These are phyloP conservation scores for Asterochloris erici DNA, from an alignment of 139 green algal genomes.

Conservation along the genomic window DNA sequence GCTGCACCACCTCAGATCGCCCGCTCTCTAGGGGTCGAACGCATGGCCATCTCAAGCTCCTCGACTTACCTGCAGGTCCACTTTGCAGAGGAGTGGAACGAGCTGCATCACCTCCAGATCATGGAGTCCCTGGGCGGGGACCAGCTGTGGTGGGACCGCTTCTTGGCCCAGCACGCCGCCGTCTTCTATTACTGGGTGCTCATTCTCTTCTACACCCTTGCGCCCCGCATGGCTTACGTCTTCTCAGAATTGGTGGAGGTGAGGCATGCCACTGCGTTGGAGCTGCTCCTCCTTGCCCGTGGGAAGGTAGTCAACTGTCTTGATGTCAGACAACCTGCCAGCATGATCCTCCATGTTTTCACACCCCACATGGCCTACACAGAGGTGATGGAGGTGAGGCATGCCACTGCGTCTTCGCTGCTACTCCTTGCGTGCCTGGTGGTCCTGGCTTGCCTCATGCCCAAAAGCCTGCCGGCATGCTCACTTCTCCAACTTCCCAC, in stretches of 20 bases:
- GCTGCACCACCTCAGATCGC: conserved; percentile 89
- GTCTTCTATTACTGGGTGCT: conserved; percentile 91
- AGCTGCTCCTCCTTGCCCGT: too few species aligned
- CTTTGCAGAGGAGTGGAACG: conserved; percentile 95
- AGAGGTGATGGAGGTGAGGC: too few species aligned
- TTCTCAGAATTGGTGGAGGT: conserved; percentile 90
- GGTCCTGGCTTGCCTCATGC: too few species aligned
- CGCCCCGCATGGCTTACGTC: conserved; percentile 83
- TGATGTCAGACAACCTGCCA: too few species aligned
- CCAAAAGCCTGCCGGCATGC: too few species aligned
- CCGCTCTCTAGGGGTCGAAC: conserved; percentile 91
- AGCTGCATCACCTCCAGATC: conserved; percentile 85
- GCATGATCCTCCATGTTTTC: too few species aligned
- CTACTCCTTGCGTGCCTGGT: too few species aligned
- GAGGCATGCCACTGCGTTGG: background rate
- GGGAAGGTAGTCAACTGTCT: too few species aligned
- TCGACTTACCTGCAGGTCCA: conserved; percentile 52
- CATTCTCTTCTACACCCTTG: conserved; percentile 70
- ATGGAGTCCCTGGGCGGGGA: conserved; percentile 97
- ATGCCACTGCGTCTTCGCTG: too few species aligned
- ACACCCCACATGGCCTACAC: too few species aligned
- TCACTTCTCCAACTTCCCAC: too few species aligned
- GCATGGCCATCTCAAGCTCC: conserved; percentile 11
- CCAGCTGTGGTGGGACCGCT: conserved; percentile 86
- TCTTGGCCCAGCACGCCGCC: conserved; percentile 81